Evolutionary conservation across 257 asterid species (phyloP).

Genomic region (Eustoma russellianum): DNA sequence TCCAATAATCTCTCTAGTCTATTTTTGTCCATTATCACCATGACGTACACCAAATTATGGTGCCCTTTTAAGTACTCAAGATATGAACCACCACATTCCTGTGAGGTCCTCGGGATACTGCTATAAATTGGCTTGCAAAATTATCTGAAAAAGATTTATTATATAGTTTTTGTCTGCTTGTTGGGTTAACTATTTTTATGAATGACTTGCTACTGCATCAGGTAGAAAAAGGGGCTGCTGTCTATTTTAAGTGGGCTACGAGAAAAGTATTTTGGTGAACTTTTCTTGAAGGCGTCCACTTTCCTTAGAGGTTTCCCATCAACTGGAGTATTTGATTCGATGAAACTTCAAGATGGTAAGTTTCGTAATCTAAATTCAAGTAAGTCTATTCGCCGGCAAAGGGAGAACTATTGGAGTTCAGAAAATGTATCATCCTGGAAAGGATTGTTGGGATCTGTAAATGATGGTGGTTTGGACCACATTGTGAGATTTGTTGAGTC

Average conservation of each 20-base stretch:
- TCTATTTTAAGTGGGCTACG: conserved; percentile 88
- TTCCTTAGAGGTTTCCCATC: conserved; percentile 46
- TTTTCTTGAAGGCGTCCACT: conserved; percentile 72
- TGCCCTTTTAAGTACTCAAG: too few relatives aligned
- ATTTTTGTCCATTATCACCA: too few relatives aligned
- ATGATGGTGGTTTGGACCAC: conserved; percentile 78
- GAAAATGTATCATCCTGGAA: conserved; percentile 27
- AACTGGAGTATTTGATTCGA: conserved; percentile 28
- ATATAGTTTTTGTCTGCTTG: too few relatives aligned
- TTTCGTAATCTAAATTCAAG: conserved; percentile 21
- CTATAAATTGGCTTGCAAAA: too few relatives aligned
- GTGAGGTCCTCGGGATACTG: too few relatives aligned
- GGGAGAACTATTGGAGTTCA: conserved; percentile 24
- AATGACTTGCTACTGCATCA: conserved; percentile 28
- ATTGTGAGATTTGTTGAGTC: conserved; percentile 95
- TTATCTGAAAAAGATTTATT: too few relatives aligned
- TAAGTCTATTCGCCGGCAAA: conserved; percentile 29
- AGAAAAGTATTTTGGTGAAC: conserved; percentile 91
- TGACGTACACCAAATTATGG: too few relatives aligned
- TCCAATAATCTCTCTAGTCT: too few relatives aligned
- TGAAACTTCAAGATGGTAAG: conserved; percentile 21
- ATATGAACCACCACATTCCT: too few relatives aligned
- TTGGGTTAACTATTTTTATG: too few relatives aligned
- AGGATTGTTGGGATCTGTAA: conserved; percentile 23
- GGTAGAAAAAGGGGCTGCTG: conserved; percentile 85